Evolutionary conservation across 2,329 filamentous ascomycete genomes (phyloP).

Genomic region (Exophiala alcalophila): DNA sequence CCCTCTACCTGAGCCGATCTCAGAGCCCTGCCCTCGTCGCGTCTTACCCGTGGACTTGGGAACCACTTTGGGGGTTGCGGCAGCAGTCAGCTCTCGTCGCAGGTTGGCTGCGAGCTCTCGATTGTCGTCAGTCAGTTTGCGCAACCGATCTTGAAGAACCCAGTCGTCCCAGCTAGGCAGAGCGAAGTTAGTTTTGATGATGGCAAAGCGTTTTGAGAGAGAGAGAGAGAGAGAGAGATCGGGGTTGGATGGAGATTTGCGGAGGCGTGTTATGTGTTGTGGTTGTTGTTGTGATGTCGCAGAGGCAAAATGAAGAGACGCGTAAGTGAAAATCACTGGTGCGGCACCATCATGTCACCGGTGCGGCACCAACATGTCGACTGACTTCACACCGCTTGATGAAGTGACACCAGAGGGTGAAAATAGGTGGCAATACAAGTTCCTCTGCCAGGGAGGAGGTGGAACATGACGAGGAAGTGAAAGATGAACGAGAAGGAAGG

Average conservation of each 20-base stretch:
- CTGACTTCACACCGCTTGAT: too few species aligned
- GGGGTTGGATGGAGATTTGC: neutral
- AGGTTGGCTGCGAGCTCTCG: constrained; percentile 70
- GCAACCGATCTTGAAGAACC: constrained; percentile 88
- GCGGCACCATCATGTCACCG: too few species aligned
- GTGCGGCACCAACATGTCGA: too few species aligned
- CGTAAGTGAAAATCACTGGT: neutral
- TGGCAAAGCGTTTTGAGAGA: too few species aligned
- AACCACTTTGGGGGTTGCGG: constrained; percentile 21
- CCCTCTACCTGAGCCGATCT: constrained; percentile 42
- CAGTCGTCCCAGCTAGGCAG: constrained; percentile 85
- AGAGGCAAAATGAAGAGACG: too few species aligned
- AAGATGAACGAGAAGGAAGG: neutral
- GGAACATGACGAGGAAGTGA: constrained; percentile 2
- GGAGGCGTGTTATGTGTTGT: neutral
- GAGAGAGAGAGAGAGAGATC: neutral
- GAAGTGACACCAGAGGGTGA: too few species aligned
- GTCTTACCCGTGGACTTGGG: constrained; percentile 32
- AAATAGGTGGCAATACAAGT: too few species aligned
- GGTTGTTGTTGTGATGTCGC: neutral
- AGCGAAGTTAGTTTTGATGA: constrained; percentile 11
- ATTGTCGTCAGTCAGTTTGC: constrained; percentile 93
- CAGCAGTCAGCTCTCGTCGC: constrained; percentile 40
- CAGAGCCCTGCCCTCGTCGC: constrained; percentile 37
- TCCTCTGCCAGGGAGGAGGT: too few species aligned